Evolutionary conservation across 306 rosid species (phyloP).

Genomic region (Quercus rubra): DNA sequence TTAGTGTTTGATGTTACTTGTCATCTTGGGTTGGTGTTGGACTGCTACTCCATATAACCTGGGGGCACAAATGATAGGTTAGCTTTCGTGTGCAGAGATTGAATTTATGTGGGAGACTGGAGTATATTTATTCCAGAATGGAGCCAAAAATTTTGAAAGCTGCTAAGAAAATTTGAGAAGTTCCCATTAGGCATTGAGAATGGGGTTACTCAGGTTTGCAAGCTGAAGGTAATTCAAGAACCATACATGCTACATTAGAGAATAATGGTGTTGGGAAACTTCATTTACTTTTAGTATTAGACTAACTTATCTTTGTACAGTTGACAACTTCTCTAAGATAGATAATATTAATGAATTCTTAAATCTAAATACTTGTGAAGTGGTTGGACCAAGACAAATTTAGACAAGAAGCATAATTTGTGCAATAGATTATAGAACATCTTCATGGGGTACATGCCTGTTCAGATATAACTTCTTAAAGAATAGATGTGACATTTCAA

Average conservation of each 20-base stretch:
- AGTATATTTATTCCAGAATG: conserved; percentile 15
- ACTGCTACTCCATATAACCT: conserved; percentile 46
- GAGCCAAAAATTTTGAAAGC: conserved; percentile 7
- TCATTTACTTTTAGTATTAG: no score
- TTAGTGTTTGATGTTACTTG: conserved; percentile 87
- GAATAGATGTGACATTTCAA: conserved; percentile 44
- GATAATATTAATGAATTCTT: conserved; percentile 43
- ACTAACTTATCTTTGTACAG: no score
- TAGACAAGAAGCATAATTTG: conserved; percentile 82
- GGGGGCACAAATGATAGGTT: conserved; percentile 54
- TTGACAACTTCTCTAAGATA: conserved; percentile 32
- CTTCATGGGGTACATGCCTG: conserved; percentile 58
- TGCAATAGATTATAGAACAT: conserved; percentile 57
- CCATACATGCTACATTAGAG: no score
- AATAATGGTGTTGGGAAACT: no score
- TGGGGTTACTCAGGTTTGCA: no score
- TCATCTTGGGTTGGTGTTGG: conserved; percentile 62
- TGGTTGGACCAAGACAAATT: conserved; percentile 91
- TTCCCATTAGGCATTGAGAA: conserved; percentile 7
- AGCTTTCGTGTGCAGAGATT: conserved; percentile 36
- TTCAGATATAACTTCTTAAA: conserved; percentile 53
- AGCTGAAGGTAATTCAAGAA: no score
- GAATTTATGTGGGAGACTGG: conserved; percentile 55
- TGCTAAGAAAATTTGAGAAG: conserved; percentile 33
- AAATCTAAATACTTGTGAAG: conserved; percentile 36